Evolutionary conservation across 2,329 filamentous ascomycete genomes (phyloP).

Genomic region (Fusarium beomiforme): DNA sequence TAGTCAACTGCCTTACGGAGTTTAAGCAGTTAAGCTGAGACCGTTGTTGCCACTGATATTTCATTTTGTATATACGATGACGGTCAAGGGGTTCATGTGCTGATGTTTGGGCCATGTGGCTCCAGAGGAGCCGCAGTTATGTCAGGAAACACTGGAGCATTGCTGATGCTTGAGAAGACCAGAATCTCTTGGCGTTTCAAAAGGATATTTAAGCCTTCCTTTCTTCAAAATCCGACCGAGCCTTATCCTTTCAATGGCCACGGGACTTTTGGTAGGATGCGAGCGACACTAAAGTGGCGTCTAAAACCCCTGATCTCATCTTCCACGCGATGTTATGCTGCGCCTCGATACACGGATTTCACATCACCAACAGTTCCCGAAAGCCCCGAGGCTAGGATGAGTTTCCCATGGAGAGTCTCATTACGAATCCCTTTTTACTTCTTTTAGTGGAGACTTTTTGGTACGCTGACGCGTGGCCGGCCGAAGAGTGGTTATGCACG

Average conservation of each 20-base stretch:
- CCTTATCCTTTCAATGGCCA: no score
- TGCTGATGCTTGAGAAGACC: constrained; percentile 7
- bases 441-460: constrained; percentile 9
- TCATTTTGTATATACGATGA: no score
- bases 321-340: not conserved
- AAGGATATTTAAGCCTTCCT: no score
- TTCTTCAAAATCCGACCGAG: no score
- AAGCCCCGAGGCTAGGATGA: not conserved
- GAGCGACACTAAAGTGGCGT: no score
- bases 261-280: not conserved
- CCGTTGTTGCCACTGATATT: no score
- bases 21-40: no score
- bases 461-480: not conserved
- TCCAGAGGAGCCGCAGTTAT: not conserved
- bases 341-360: not conserved
- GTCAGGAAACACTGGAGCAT: not conserved
- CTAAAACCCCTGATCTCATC: no score
- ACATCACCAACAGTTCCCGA: not conserved
- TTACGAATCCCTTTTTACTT: constrained; percentile 11
- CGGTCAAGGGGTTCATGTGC: not conserved
- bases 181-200: not conserved
- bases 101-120: constrained; percentile 6
- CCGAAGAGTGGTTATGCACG: no score
- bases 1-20: no score
- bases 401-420: constrained; percentile 14